phyloP scores from a whole-genome alignment of 2,329 filamentous ascomycete species.

The Sordariomycetes sp. region DNA sequence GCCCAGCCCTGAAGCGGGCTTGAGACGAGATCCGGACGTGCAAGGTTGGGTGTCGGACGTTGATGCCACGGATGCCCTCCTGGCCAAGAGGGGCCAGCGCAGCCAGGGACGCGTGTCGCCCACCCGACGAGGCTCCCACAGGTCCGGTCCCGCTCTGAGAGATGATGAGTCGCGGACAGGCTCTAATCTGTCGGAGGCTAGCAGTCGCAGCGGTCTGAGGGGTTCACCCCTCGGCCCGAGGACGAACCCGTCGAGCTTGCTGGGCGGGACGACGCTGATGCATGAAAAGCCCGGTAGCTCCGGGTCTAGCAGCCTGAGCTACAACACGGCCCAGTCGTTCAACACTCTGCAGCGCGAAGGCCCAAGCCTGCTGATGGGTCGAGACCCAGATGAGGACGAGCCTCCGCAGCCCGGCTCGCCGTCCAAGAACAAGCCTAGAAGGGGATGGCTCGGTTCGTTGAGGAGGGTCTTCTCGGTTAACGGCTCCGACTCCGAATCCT shows the following conservation, averaged over 20 bases:
- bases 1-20: conserved; percentile 28
- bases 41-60: conserved; percentile 49
- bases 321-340: conserved; percentile 46
- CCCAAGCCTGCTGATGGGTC: conserved; percentile 32
- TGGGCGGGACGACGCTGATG: conserved; percentile 15
- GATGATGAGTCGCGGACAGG: conserved; percentile 44
- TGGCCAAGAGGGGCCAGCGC: conserved; percentile 30
- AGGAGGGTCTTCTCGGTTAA: conserved; percentile 50
- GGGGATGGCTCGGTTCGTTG: conserved; percentile 62
- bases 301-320: conserved; percentile 28
- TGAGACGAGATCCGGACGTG: conserved; percentile 38
- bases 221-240: not conserved
- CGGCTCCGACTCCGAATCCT: conserved; percentile 23
- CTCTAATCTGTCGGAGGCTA: conserved; percentile 45
- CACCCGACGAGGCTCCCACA: conserved; percentile 24
- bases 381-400: conserved; percentile 18
- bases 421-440: conserved; percentile 44
- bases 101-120: conserved; percentile 27
- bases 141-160: conserved; percentile 18
- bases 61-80: conserved; percentile 42
- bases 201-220: conserved; percentile 13
- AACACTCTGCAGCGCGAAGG: conserved; percentile 43
- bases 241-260: conserved; percentile 11
- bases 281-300: conserved; percentile 27
- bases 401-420: conserved; percentile 38